Evolutionary conservation across 345 rosid genomes (phyloP), one percentile per base, ranked within the genome.

Genomic region (Eucalyptus lansdowneana): DNA sequence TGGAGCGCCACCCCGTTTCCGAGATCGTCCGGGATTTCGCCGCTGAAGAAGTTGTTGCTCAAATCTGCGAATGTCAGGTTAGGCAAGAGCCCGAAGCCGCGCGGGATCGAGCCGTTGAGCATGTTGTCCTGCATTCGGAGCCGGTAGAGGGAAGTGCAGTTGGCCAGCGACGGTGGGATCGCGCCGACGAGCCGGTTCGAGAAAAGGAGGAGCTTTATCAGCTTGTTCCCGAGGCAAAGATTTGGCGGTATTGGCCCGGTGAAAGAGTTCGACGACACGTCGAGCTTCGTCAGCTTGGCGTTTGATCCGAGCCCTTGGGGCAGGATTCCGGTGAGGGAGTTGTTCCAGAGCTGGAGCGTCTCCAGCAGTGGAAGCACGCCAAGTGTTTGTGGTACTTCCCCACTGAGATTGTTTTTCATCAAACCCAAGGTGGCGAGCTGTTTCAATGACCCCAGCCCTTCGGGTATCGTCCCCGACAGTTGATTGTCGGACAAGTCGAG

Each of bases 151-250:
- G 98, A 91, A 11, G 92, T 87, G 93, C 99, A 98, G 80, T 87
- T 93, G 6, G 94, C 93, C 14, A 98, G 91, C 85, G 93, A 92
- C 15, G 67, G 87, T 1, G 99, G 99, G 9, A 97, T 83, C 50
- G 90, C 90, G 72, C 93, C 92, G 19, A 86, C 40, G 89, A 98
- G 93, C 86, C 65, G 91, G 94, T 98, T 98, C 92, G 97, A 94
- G 94, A 97, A 97, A 88, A 98, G 98, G 15, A 98, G 91, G 87
- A 98, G 98, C 90, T 96, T 98, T 93, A 87, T 92, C 16, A 98
- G 94, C 91, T 89, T 94, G 90, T 94, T 96, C 86, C 99, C 99
- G 34, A 89, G 87, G 89, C 99, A 98, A 40, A 98, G 94, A 88
- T 92, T 93, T 60, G 95, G 92, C 6, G 99, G 99, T 67, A 98